Conservation (phyloP, 2,329 filamentous ascomycete genomes). For the Sporothrix humicola region DNA sequence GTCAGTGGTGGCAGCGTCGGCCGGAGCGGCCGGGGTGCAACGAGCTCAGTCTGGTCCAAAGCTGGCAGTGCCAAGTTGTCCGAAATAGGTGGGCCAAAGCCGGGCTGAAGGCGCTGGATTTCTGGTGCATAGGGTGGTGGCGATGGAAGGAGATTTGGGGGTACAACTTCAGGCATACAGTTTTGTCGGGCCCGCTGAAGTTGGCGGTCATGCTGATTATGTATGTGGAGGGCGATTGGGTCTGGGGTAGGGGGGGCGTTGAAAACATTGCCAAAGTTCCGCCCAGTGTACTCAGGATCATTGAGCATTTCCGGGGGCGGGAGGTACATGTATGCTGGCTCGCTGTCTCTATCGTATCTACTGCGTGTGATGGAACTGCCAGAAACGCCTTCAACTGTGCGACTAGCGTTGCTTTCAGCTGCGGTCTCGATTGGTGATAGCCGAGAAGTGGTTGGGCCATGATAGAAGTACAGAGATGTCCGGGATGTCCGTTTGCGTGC, state of each 20-base stretch:
- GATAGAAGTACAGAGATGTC: not conserved
- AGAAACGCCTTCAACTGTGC: no score
- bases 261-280: constrained; percentile 10
- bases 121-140: not conserved
- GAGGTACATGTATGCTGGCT: not conserved
- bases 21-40: constrained; percentile 5
- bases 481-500: not conserved
- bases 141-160: not conserved
- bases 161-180: not conserved
- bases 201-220: not conserved
- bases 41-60: not conserved
- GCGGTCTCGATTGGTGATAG: no score
- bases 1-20: not conserved
- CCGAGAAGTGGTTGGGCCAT: not conserved
- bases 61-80: constrained; percentile 18
- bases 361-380: not conserved
- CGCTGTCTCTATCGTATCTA: not conserved
- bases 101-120: not conserved
- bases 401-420: no score
- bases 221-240: not conserved
- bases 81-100: not conserved
- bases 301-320: not conserved
- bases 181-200: not conserved
- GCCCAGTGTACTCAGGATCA: not conserved
- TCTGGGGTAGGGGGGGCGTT: constrained; percentile 1